Percentiles rank a stretch among this genome's conserved stretches.
Conservation (phyloP, 129 eudicot genomes). For the Deinandra increscens region DNA sequence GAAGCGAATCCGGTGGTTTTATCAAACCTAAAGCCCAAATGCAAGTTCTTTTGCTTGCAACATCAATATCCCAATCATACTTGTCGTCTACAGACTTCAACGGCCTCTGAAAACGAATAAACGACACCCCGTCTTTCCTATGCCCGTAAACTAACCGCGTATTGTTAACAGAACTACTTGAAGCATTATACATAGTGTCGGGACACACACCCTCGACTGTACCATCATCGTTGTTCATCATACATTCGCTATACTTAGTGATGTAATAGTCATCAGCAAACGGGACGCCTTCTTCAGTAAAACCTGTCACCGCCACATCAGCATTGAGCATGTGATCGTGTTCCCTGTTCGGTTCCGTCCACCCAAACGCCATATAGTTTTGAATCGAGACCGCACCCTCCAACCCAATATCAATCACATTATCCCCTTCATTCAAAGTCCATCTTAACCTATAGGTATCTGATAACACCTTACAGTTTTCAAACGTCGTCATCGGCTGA, state of each 20-base stretch:
- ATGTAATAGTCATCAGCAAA: constrained; percentile 85
- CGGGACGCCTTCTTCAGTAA: constrained; percentile 75
- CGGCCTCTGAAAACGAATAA: constrained; percentile 67
- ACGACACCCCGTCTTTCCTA: constrained; percentile 88
- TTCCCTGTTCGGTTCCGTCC: constrained; percentile 71
- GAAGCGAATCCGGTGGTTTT: constrained; percentile 83
- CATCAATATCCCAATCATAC: constrained; percentile 64
- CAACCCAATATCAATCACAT: constrained; percentile 75
- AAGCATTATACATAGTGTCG: constrained; percentile 49
- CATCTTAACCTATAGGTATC: constrained; percentile 67
- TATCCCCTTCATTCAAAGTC: constrained; percentile 59
- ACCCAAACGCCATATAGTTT: constrained; percentile 94
- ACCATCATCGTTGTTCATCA: constrained; percentile 42
- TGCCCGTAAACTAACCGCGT: constrained; percentile 71
- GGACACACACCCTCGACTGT: constrained; percentile 78
- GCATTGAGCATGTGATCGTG: constrained; percentile 67
- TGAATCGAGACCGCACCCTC: constrained; percentile 78
- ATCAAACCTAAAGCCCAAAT: constrained; percentile 90
- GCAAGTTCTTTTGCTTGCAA: constrained; percentile 49
- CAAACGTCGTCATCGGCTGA: constrained; percentile 75
- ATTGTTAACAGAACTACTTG: constrained; percentile 53
- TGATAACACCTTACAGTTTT: constrained; percentile 70
- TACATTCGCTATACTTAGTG: constrained; percentile 80
- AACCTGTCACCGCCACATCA: constrained; percentile 81
- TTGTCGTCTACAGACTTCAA: constrained; percentile 56